These are phyloP conservation scores for Dovyalis caffra DNA, from an alignment of 345 rosid species.

Conservation along the genomic window DNA sequence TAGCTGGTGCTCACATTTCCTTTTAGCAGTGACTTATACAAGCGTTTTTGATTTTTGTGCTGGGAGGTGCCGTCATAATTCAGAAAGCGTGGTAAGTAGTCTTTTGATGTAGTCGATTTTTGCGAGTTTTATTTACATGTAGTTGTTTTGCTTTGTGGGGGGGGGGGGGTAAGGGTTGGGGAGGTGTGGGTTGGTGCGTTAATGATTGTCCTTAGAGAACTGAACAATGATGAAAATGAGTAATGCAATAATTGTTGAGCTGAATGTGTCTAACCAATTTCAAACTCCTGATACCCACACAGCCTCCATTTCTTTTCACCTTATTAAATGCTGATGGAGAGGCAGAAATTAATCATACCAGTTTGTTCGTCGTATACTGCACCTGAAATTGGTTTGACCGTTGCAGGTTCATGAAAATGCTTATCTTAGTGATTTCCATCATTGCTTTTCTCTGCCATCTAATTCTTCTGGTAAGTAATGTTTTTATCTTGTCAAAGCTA, in stretches of 20 bases:
- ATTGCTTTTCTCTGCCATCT: constrained; percentile 80
- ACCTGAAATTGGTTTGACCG: constrained; percentile 16
- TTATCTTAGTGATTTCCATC: constrained; percentile 85
- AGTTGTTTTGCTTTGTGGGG: not conserved
- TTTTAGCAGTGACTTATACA: constrained; percentile 55
- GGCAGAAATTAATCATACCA: not conserved
- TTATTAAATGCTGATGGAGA: too few relatives aligned
- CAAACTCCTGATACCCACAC: too few relatives aligned
- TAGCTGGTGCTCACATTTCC: not conserved
- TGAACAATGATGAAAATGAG: too few relatives aligned
- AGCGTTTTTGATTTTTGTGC: constrained; percentile 89
- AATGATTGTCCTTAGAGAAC: too few relatives aligned
- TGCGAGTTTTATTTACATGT: not conserved
- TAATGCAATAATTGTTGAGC: too few relatives aligned
- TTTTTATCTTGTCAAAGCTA: not conserved
- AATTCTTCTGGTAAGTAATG: constrained; percentile 61
- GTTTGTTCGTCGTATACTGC: constrained; percentile 8
- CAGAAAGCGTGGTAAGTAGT: constrained; percentile 82
- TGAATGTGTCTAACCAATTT: too few relatives aligned
- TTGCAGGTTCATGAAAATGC: constrained; percentile 95
- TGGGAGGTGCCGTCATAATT: constrained; percentile 93
- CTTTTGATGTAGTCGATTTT: constrained; percentile 15
- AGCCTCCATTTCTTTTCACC: too few relatives aligned
- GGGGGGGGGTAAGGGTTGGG: too few relatives aligned
- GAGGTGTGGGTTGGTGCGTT: too few relatives aligned